A percentile compares a stretch with the other conserved stretches of the same genome.
phyloP scores from a whole-genome alignment of 495 filamentous ascomycete species.

The Aspergillus panamensis region DNA sequence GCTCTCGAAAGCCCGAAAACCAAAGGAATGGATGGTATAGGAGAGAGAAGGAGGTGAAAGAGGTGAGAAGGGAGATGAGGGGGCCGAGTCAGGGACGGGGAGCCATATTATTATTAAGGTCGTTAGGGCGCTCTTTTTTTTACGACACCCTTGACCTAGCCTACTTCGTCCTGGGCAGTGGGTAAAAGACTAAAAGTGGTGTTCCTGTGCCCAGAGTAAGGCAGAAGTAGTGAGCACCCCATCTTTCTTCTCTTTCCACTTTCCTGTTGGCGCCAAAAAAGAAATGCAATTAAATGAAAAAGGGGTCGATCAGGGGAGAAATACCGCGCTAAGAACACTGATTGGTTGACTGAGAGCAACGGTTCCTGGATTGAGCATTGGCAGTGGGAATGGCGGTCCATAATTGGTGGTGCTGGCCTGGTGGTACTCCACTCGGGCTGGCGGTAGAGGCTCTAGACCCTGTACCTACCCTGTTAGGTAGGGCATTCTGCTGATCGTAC shows the following conservation, averaged over 20 bases:
- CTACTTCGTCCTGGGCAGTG: no score
- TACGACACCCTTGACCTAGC: no score
- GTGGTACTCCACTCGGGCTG: conserved; percentile 7
- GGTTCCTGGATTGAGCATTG: conserved; percentile 19
- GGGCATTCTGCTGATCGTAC: not conserved
- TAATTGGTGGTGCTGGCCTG: conserved; percentile 13
- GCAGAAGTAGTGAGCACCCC: no score
- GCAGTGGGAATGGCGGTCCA: not conserved
- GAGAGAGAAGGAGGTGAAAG: conserved; percentile 17
- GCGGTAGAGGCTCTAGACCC: conserved; percentile 12
- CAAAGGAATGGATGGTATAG: conserved; percentile 22
- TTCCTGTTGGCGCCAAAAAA: conserved; percentile 1
- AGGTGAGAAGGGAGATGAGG: conserved; percentile 23
- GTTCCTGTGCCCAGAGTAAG: no score
- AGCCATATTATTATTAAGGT: conserved; percentile 1
- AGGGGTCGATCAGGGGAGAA: conserved; percentile 21
- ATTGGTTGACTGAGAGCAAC: conserved; percentile 9
- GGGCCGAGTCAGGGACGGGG: conserved; percentile 15
- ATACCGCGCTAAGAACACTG: not conserved
- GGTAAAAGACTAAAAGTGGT: no score
- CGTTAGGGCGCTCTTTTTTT: no score
- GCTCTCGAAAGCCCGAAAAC: conserved; percentile 19
- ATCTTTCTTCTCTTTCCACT: no score
- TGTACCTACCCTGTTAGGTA: not conserved
- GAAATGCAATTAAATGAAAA: conserved; percentile 19